phyloP scores from a whole-genome alignment of 1,139 yeast genomes.

The Keqinozyma sinolaborantium region DNA sequence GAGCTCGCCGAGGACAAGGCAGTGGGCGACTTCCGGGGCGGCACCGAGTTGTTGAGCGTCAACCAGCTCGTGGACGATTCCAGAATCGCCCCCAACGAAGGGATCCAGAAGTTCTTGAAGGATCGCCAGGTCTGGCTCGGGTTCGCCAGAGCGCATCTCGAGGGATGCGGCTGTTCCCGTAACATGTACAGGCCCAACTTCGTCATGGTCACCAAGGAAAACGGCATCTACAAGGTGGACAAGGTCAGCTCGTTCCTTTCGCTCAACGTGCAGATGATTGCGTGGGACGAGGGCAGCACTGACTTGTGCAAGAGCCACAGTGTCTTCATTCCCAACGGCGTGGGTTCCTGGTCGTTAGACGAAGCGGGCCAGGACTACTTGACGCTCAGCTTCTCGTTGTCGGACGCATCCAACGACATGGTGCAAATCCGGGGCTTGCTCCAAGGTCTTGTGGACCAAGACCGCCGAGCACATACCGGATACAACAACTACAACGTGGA shows the following conservation, averaged over 20 bases:
- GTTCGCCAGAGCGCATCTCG: slow-evolving; percentile 45
- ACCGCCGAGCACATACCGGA: slow-evolving; percentile 16
- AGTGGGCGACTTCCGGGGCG: slow-evolving; percentile 30
- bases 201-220: slow-evolving; percentile 35
- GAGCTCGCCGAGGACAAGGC: slow-evolving; percentile 9
- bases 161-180: slow-evolving; percentile 46
- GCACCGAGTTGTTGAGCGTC: slow-evolving; percentile 24
- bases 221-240: slow-evolving; percentile 17
- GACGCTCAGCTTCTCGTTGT: slow-evolving; percentile 29
- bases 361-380: slow-evolving; percentile 19
- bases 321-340: slow-evolving; percentile 34
- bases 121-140: slow-evolving; percentile 45
- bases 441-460: slow-evolving; percentile 11
- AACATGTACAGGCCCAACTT: slow-evolving; percentile 45
- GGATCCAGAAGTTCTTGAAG: slow-evolving; percentile 10
- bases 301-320: slow-evolving; percentile 19
- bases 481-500: slow-evolving; percentile 26
- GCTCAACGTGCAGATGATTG: slow-evolving; percentile 29
- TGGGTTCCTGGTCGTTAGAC: slow-evolving; percentile 22
- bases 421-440: slow-evolving; percentile 30
- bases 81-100: slow-evolving; percentile 10
- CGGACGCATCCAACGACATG: slow-evolving; percentile 33
- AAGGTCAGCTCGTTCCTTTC: slow-evolving; percentile 35
- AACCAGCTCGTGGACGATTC: slow-evolving; percentile 23
- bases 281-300: slow-evolving; percentile 27